Percentiles rank a stretch among this genome's conserved stretches.
These are phyloP conservation scores for Microcyclospora tardicrescens DNA, from an alignment of 2,329 filamentous ascomycete species.

Conservation along the genomic window DNA sequence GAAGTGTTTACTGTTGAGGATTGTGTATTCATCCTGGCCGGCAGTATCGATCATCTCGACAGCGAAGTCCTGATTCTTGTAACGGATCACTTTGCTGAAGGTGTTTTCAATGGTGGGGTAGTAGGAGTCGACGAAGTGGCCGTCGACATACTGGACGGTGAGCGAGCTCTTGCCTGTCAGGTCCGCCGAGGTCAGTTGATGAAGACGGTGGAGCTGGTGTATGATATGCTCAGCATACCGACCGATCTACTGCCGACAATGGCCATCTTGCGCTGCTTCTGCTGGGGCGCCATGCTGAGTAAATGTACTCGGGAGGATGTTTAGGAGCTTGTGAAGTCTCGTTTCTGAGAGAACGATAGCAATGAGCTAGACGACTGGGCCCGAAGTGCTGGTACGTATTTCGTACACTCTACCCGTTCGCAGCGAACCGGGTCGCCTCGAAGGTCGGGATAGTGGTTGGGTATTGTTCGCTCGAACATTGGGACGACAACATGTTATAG, in stretches of 20 bases:
- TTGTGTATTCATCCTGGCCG: constrained; percentile 95
- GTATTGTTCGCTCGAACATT: no score
- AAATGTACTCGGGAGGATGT: neutral
- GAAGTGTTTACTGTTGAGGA: constrained; percentile 95
- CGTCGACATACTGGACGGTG: constrained; percentile 92
- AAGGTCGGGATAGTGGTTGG: no score
- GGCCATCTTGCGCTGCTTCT: constrained; percentile 88
- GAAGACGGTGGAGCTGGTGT: neutral
- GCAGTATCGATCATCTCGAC: constrained; percentile 98
- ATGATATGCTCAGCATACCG: constrained; percentile 39
- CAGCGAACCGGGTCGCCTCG: no score
- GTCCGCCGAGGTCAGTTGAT: neutral
- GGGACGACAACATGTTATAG: no score
- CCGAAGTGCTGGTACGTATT: no score
- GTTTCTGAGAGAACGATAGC: no score
- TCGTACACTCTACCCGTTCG: no score
- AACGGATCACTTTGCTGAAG: constrained; percentile 88
- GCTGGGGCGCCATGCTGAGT: constrained; percentile 49
- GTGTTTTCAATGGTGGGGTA: constrained; percentile 99
- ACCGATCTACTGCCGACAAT: constrained; percentile 92
- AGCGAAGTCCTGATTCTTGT: constrained; percentile 82
- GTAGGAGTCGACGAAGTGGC: constrained; percentile 96
- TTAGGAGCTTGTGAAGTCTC: no score
- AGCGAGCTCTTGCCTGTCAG: constrained; percentile 83
- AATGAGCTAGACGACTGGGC: no score